Percentiles rank a stretch among this genome's conserved stretches.
Evolutionary conservation across 176 grass and related monocot genomes (phyloP).

Genomic region (Metroxylon sagu): DNA sequence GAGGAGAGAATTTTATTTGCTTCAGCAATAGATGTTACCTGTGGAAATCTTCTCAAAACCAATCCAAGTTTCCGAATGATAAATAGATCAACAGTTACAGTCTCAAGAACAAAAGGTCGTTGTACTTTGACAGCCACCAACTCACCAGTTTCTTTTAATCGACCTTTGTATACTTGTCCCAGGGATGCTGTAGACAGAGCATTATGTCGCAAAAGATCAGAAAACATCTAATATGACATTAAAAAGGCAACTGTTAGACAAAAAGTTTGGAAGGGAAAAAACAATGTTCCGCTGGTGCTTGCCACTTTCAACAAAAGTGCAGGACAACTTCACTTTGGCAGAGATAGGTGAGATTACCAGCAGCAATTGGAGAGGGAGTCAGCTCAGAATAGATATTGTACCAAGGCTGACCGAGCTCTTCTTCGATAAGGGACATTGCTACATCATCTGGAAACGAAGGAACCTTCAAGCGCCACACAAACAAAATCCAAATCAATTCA

Average conservation of each 20-base stretch:
- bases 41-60: constrained; percentile 74
- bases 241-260: too few species aligned
- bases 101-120: constrained; percentile 86
- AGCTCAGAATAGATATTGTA: constrained; percentile 78
- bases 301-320: too few species aligned
- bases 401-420: constrained; percentile 91
- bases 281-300: too few species aligned
- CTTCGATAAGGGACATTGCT: constrained; percentile 87
- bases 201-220: neutral
- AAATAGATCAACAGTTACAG: constrained; percentile 85
- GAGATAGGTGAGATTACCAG: constrained; percentile 38
- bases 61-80: constrained; percentile 84
- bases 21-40: constrained; percentile 33
- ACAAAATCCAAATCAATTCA: constrained; percentile 7
- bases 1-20: too few species aligned
- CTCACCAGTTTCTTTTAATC: constrained; percentile 90
- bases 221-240: too few species aligned
- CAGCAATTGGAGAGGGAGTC: constrained; percentile 85
- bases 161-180: constrained; percentile 93
- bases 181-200: constrained; percentile 54
- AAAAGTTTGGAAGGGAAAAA: too few species aligned
- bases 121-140: constrained; percentile 96
- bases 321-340: too few species aligned
- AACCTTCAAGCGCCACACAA: constrained; percentile 27
- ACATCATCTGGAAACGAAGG: constrained; percentile 90